Evolutionary conservation across 2,329 filamentous ascomycete species (phyloP).

Genomic region (Lecanicillium sp.): DNA sequence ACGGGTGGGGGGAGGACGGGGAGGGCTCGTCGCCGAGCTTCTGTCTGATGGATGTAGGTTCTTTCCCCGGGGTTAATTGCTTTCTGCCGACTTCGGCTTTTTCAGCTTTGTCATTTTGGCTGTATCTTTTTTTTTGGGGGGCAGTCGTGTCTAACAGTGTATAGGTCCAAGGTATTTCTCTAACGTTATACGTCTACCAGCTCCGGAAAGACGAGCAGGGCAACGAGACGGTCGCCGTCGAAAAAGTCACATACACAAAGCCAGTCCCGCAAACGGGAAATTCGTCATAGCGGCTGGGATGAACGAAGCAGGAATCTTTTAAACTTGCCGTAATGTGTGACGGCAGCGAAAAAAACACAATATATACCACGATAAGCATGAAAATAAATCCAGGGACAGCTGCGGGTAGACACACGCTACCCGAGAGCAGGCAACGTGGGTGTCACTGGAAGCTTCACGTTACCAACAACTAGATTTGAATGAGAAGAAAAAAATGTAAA

Average conservation of each 20-base stretch:
- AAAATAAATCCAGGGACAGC: neutral
- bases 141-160: too few relatives aligned
- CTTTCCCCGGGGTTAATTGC: neutral
- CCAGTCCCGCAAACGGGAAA: slow-evolving; percentile 53
- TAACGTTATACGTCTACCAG: slow-evolving; percentile 93
- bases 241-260: slow-evolving; percentile 83
- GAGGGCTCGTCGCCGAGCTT: slow-evolving; percentile 84
- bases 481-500: slow-evolving; percentile 10
- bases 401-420: neutral
- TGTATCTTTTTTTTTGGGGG: too few relatives aligned
- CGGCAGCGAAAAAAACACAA: neutral
- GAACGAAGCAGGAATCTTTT: neutral
- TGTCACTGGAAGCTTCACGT: too few relatives aligned
- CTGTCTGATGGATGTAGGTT: slow-evolving; percentile 95
- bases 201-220: slow-evolving; percentile 71
- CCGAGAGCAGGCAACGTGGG: neutral
- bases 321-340: neutral
- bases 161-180: slow-evolving; percentile 92
- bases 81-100: neutral
- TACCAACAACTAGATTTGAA: slow-evolving; percentile 19
- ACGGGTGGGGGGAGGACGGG: slow-evolving; percentile 50
- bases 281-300: slow-evolving; percentile 35
- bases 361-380: slow-evolving; percentile 5
- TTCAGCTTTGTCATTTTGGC: slow-evolving; percentile 21
- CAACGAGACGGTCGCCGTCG: slow-evolving; percentile 72